These are phyloP conservation scores for Elsinoe arachidis DNA, from an alignment of 2,329 filamentous ascomycete species.

Conservation along the genomic window DNA sequence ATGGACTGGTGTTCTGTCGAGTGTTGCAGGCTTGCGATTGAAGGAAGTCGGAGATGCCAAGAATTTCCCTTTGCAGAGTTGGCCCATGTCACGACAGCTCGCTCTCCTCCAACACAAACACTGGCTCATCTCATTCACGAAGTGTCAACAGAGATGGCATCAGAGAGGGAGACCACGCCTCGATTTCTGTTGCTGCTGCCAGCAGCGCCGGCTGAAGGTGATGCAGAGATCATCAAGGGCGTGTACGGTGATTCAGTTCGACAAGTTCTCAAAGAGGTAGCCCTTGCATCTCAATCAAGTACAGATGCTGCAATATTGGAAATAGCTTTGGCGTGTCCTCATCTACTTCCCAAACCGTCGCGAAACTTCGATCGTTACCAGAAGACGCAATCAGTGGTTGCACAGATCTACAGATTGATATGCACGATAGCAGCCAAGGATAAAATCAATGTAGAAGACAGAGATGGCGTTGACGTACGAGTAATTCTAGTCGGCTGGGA, in stretches of 20 bases:
- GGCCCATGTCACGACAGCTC: not conserved
- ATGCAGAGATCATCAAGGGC: conserved; percentile 34
- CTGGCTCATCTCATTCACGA: not conserved
- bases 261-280: conserved; percentile 35
- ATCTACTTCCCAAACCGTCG: conserved; percentile 46
- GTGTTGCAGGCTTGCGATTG: not conserved
- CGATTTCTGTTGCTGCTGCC: conserved; percentile 38
- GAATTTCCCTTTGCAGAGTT: conserved; percentile 9
- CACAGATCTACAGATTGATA: conserved; percentile 68
- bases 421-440: conserved; percentile 60
- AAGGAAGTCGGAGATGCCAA: conserved; percentile 9
- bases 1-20: not conserved
- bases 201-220: conserved; percentile 33
- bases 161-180: conserved; percentile 18
- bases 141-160: not conserved
- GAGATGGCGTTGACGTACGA: conserved; percentile 66
- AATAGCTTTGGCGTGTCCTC: conserved; percentile 54
- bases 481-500: conserved; percentile 63
- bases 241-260: conserved; percentile 36
- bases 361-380: conserved; percentile 53
- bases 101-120: not conserved
- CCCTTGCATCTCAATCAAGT: conserved; percentile 25
- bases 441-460: conserved; percentile 54
- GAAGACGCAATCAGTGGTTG: conserved; percentile 63
- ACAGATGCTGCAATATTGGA: conserved; percentile 40